These are phyloP conservation scores for Aspergillus costaricaensis DNA, from an alignment of 2,329 filamentous ascomycete genomes.

Conservation along the genomic window DNA sequence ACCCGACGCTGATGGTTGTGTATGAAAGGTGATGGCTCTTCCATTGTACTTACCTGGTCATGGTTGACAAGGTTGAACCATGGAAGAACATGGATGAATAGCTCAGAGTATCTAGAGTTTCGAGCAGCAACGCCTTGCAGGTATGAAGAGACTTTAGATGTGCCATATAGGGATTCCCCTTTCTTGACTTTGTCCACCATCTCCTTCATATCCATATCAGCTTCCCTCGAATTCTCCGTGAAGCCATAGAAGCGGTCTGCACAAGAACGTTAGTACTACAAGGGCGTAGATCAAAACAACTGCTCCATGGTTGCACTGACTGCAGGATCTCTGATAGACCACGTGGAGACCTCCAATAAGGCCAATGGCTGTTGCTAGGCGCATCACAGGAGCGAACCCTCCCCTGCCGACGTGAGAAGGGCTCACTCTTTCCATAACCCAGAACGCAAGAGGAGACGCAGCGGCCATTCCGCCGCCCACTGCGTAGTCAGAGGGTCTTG, in stretches of 20 bases:
- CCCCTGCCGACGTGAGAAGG: slow-evolving; percentile 83
- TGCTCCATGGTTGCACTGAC: slow-evolving; percentile 58
- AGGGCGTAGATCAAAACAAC: too few relatives aligned
- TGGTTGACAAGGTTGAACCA: slow-evolving; percentile 99
- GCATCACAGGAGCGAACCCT: slow-evolving; percentile 80
- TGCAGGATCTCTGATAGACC: slow-evolving; percentile 78
- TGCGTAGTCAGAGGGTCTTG: slow-evolving; percentile 79
- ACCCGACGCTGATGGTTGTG: not conserved
- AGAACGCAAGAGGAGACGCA: slow-evolving; percentile 72
- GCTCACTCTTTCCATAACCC: slow-evolving; percentile 77
- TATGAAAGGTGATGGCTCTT: not conserved
- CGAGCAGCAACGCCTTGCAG: slow-evolving; percentile 91
- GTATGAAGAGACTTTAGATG: slow-evolving; percentile 74
- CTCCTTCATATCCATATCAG: slow-evolving; percentile 95
- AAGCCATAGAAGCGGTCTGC: slow-evolving; percentile 94
- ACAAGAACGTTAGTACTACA: slow-evolving; percentile 4
- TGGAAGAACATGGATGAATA: slow-evolving; percentile 81
- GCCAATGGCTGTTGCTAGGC: slow-evolving; percentile 72
- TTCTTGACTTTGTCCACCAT: slow-evolving; percentile 97
- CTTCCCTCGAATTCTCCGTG: slow-evolving; percentile 85
- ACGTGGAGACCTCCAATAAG: slow-evolving; percentile 77
- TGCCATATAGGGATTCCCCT: slow-evolving; percentile 86
- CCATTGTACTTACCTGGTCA: slow-evolving; percentile 56
- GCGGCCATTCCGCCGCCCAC: slow-evolving; percentile 68
- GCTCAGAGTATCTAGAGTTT: slow-evolving; percentile 86